Base-by-base conservation (phyloP, 108 stramenopile genomes). In the Craspedostauros australis region DNA sequence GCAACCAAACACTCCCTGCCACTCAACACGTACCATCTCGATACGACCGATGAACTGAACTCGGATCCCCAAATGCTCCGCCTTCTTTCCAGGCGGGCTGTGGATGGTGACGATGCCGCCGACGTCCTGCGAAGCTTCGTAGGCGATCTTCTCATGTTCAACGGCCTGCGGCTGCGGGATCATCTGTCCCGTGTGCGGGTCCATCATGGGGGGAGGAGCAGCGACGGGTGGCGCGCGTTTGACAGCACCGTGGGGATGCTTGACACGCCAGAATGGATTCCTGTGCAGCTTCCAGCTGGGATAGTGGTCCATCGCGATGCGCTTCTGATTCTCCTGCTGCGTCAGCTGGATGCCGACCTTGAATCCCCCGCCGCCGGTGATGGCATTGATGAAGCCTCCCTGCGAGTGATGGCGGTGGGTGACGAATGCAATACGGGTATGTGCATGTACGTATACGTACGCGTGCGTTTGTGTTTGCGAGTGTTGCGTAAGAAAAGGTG, bases 1-100 rank as follows among this genome's bases (percentile, higher is more conserved):
- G n/a, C n/a, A 53, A 24, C 8, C 38, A 44, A n/a, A 31, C 23
- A 57, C 15, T 19, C 4, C 15, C 32, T 31, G 19, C 28, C 26
- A 53, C 31, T 15, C 40, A 49, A 2, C 28, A 61, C 82, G 39
- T 65, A 83, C 82, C 84, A 96, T 87, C 62, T 96, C 93, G 68
- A 98, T 96, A 42, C 95, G 82, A 15, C 98, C 98, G 45, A 99
- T 82, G 54, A 98, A 81, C 62, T 99, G 95, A 7, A 97, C 82
- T 60, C 93, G 94, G 50, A 99, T 87, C 18, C 98, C 98, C 55
- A 91, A 47, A 73, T 99, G 98, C 54, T 99, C 98, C 37, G 92
- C 63, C 66, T 96, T 96, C 60, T 95, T 95, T 21, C 95, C 96
- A 20, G 82, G 88, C 22, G 95, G 87, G 24, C 96, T 50, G 7